Evolutionary conservation across 148 eudicot species (phyloP), one percentile per base, ranked within the genome.

Genomic region (Vaccinium corymbosum): DNA sequence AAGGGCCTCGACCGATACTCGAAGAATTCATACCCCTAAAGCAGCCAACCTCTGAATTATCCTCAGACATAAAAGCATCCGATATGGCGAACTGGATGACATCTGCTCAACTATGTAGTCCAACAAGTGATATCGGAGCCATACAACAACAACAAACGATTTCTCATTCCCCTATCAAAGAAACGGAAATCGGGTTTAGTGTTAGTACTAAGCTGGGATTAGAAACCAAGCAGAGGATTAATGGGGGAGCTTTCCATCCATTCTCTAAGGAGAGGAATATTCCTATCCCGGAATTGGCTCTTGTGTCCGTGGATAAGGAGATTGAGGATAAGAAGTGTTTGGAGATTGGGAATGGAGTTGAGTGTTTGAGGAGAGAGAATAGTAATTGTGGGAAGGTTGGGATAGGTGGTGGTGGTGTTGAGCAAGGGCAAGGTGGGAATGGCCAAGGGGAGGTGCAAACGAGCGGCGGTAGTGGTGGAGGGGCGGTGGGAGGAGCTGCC

Each of bases 21-120:
- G 98, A 97, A 91, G 96, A 97, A 86, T 97, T 97, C 88, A 95
- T 97, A 38, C 99, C 99, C 13, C 86, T 97, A 0, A 97, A 93
- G 50, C 85, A 89, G 74, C 79, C 90, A 8, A 87, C 61, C 77
- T 85, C 91, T 1, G 91, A 89, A 79, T 87, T 83, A 38, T 78
- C 83, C 38, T 13, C 73, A 27, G 73, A 68, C 17, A 68, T 27
- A 2, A 87, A 95, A 50, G 90, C 89, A 38, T 76, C 93, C 1
- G 93, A 94, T 52, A 94, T 92, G 87, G 93, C 96, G 13, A 95
- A 89, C 70, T 97, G 99, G 99, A 95, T 97, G 99, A 90, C 94
- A 20, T 92, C 97, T 4, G 96, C 98, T 20, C 99, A 93, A 81
- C 92, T 97, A 68, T 97, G 98, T 95, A 93, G 95, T 85, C 97